A percentile compares a stretch with the other conserved stretches of the same genome.
Conservation (phyloP, 1,284 basidiomycete species). For the Polyporus tsugae region DNA sequence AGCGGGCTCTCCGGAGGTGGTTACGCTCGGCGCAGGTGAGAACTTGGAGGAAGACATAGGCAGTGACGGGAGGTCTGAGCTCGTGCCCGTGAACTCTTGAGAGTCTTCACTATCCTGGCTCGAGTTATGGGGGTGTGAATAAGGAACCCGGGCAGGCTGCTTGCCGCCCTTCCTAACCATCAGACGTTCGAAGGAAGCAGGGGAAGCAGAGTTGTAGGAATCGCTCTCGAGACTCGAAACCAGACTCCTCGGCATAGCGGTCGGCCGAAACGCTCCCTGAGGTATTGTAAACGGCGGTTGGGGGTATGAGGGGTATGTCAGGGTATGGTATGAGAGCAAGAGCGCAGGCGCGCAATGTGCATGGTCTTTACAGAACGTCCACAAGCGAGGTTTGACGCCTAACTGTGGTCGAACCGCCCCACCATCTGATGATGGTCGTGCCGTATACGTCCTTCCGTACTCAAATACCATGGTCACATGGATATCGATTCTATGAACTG, state of each 20-base stretch:
- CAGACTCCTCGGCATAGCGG: background rate
- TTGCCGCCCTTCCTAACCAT: conserved; percentile 2
- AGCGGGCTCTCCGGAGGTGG: background rate
- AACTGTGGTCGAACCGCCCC: background rate
- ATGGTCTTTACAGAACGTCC: background rate
- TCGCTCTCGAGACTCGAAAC: background rate
- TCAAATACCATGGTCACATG: background rate
- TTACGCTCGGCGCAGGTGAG: background rate
- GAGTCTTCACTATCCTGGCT: background rate
- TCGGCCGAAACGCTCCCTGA: no score
- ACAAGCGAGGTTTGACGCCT: conserved; percentile 13
- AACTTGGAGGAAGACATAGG: background rate
- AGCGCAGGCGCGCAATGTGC: background rate
- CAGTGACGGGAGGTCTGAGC: background rate
- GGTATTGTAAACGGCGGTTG: no score
- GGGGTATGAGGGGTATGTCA: background rate
- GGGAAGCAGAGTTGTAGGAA: background rate
- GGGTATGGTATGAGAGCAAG: conserved; percentile 3
- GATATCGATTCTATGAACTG: background rate
- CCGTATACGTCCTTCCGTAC: background rate
- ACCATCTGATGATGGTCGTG: conserved; percentile 3
- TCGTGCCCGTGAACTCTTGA: background rate
- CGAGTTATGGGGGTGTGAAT: background rate
- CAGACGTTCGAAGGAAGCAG: background rate
- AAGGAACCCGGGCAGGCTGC: background rate